These are phyloP conservation scores for Podila verticillata DNA, from an alignment of 192 early-diverging fungal species.

Conservation along the genomic window DNA sequence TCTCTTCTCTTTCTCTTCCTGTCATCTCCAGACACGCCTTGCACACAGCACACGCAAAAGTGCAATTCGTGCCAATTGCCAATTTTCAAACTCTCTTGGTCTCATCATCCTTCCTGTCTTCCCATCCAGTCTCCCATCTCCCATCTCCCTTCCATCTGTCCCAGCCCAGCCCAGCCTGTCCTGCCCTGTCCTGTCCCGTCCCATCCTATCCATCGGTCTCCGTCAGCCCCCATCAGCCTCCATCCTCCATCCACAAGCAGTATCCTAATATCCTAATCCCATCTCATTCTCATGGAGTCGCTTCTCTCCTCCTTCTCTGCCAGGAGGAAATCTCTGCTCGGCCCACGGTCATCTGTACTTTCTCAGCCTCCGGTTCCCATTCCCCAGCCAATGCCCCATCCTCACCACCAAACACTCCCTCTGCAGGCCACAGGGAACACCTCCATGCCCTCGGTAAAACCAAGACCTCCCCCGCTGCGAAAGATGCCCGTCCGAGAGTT, in stretches of 20 bases:
- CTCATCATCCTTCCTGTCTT: neutral
- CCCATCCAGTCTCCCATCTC: neutral
- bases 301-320: neutral
- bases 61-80: neutral
- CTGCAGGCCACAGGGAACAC: neutral
- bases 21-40: neutral
- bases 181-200: too few species aligned
- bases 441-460: constrained; percentile 17
- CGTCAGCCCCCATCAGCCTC: too few species aligned
- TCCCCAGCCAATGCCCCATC: neutral
- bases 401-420: neutral
- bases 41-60: neutral
- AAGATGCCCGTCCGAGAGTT: constrained; percentile 47
- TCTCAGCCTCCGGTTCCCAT: neutral
- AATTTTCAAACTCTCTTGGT: neutral
- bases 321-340: constrained; percentile 2
- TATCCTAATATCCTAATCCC: too few species aligned
- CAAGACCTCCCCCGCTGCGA: constrained; percentile 28
- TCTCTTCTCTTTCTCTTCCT: neutral
- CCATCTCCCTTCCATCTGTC: neutral
- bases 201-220: too few species aligned
- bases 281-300: neutral
- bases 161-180: too few species aligned
- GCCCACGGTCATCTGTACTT: neutral
- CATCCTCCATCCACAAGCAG: too few species aligned